Conservation (phyloP, 176 grass and related monocot genomes). For the Triticum timopheevii region DNA sequence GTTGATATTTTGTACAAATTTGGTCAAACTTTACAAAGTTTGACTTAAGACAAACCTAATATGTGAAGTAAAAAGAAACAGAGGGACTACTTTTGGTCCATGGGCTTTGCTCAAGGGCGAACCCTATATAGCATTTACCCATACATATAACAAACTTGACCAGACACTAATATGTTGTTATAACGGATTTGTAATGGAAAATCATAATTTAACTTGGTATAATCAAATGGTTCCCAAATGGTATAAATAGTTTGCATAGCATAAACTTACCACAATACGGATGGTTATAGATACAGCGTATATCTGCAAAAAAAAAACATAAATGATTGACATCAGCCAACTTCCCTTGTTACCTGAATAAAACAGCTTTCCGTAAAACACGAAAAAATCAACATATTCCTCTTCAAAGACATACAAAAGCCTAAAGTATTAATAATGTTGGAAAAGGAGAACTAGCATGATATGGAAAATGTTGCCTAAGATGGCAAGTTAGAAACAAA, state of each 20-base stretch:
- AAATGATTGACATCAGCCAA: conserved; percentile 11
- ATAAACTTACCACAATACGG: conserved; percentile 65
- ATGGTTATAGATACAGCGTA: conserved; percentile 67
- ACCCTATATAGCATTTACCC: too few relatives aligned
- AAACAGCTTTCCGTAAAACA: conserved; percentile 16
- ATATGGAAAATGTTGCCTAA: neutral
- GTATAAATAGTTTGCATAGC: neutral
- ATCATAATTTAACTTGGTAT: too few relatives aligned
- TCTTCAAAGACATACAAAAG: neutral
- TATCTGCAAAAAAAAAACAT: conserved; percentile 43
- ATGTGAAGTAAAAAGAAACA: too few relatives aligned
- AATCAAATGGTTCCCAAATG: too few relatives aligned
- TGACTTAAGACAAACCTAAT: too few relatives aligned
- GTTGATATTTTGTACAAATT: too few relatives aligned
- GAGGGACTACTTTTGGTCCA: too few relatives aligned
- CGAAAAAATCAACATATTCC: neutral
- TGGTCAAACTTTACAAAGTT: too few relatives aligned
- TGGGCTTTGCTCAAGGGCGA: too few relatives aligned
- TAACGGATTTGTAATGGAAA: too few relatives aligned
- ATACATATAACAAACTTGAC: too few relatives aligned
- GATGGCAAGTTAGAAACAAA: conserved; percentile 1
- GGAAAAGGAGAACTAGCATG: neutral
- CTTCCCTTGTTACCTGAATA: conserved; percentile 10
- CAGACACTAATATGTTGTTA: too few relatives aligned
- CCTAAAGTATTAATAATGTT: neutral